phyloP scores from a whole-genome alignment of 2,329 filamentous ascomycete species.

The Trichophyton simii region DNA sequence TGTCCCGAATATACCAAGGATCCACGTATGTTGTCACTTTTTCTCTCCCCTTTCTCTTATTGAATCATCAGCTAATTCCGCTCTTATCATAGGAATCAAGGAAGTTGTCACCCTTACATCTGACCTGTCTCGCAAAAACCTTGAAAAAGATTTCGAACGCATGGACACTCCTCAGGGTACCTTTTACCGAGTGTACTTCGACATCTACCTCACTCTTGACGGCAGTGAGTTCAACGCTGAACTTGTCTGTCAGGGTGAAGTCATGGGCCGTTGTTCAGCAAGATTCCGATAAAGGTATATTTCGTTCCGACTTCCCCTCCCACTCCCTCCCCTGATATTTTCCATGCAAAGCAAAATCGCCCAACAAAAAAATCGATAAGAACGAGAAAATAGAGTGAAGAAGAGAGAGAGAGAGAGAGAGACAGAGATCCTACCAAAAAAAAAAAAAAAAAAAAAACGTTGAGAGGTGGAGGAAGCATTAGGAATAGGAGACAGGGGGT shows the following conservation, averaged over 20 bases:
- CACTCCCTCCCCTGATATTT: not conserved
- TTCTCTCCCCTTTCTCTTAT: not conserved
- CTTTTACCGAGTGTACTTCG: constrained; percentile 66
- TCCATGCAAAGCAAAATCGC: not conserved
- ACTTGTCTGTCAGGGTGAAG: constrained; percentile 95
- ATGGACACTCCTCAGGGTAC: constrained; percentile 98
- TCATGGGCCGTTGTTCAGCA: constrained; percentile 93
- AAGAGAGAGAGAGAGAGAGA: not conserved
- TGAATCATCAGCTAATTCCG: not conserved
- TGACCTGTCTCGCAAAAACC: constrained; percentile 91
- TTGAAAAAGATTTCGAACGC: constrained; percentile 97
- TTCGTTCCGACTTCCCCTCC: not conserved
- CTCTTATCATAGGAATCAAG: constrained; percentile 64
- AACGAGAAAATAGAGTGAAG: not conserved
- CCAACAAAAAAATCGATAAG: not conserved
- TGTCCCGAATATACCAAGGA: constrained; percentile 99
- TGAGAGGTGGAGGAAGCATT: not conserved
- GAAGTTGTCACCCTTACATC: constrained; percentile 96
- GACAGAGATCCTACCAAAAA: not conserved
- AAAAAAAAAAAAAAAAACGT: not conserved
- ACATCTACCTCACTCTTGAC: constrained; percentile 79
- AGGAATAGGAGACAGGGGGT: not conserved
- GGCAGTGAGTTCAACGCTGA: constrained; percentile 97
- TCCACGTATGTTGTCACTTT: constrained; percentile 61
- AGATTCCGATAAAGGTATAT: constrained; percentile 52